Base-by-base conservation (phyloP, 768 basidiomycete genomes). In the Xanthoconium stramineum region DNA sequence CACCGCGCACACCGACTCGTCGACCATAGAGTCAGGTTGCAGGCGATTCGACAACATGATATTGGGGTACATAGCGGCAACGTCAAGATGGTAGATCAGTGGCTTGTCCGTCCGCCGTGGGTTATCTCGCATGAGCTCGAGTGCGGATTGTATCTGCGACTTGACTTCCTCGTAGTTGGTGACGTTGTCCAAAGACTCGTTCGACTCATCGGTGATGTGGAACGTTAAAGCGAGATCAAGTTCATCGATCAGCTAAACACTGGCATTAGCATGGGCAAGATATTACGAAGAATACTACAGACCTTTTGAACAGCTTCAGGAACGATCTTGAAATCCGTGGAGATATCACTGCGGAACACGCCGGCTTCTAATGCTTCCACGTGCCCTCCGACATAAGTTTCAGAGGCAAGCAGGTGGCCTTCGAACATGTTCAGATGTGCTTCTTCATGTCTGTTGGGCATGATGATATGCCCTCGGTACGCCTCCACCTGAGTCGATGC, bases 41-140 rank as follows among this genome's bases (percentile, higher is more conserved):
- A 99, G 80, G 35, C 97, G 91, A 69, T 99, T 99, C 17, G 95
- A 98, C 78, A 99, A 87, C 97, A 99, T 99, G 83, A 99, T 98
- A 73, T 98, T 99, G 54, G 97, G 97, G 71, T 99, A 98, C 97
- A 99, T 99, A 60, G 97, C 97, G 3, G 97, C 97, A 59, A 99
- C 97, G 66, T 99, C 97, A 65, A 98, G 74, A 72, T 99, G 97
- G 74, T 99, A 99, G 67, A 99, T 98, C 60, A 98, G 84, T 0
- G 97, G 97, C 13, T 86, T 90, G 75, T 98, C 95, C 42, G 79
- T 78, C 14, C 96, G 91, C 52, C 85, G 82, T 0, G 97, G 96
- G 56, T 89, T 85, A 74, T 98, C 94, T 29, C 93, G 92, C 80
- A 98, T 88, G 60, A 85, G 69, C 68, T 96, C 94, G 30, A 99